These are phyloP conservation scores for Darksidea phi DNA, from an alignment of 495 filamentous ascomycete species.

Conservation along the genomic window DNA sequence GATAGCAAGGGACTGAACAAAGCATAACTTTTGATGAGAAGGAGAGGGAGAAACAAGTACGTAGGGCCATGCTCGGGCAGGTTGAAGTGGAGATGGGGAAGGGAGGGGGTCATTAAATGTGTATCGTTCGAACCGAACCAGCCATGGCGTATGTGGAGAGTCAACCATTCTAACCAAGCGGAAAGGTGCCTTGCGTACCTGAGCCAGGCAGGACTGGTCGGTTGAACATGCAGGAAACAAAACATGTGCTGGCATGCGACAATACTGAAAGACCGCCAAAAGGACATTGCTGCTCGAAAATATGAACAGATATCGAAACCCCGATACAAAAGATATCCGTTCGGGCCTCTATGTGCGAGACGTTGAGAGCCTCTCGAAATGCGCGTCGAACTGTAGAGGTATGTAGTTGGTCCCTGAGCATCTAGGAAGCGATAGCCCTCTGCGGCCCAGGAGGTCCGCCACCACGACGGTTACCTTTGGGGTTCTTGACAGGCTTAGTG, in stretches of 20 bases:
- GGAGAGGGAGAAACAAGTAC: slow-evolving; percentile 9
- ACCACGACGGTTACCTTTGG: slow-evolving; percentile 22
- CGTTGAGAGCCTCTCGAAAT: slow-evolving; percentile 9
- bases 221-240: slow-evolving; percentile 6
- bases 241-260: slow-evolving; percentile 9
- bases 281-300: background rate
- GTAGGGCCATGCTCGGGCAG: slow-evolving; percentile 6
- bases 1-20: background rate
- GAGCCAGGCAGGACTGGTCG: slow-evolving; percentile 9
- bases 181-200: slow-evolving; percentile 11
- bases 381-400: background rate
- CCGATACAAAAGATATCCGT: background rate
- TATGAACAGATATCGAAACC: background rate
- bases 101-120: slow-evolving; percentile 18
- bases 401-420: background rate
- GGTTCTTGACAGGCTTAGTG: slow-evolving; percentile 8
- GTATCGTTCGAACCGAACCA: slow-evolving; percentile 4
- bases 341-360: slow-evolving; percentile 8
- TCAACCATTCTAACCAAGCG: slow-evolving; percentile 12
- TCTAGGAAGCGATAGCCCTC: slow-evolving; percentile 34
- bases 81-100: background rate
- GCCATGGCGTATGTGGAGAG: background rate
- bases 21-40: slow-evolving; percentile 20
- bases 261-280: slow-evolving; percentile 8
- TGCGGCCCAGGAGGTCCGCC: slow-evolving; percentile 3